Evolutionary conservation across 2,329 filamentous ascomycete species (phyloP), one percentile per base, ranked within the genome.

Genomic region (Beauveria brongniartii): DNA sequence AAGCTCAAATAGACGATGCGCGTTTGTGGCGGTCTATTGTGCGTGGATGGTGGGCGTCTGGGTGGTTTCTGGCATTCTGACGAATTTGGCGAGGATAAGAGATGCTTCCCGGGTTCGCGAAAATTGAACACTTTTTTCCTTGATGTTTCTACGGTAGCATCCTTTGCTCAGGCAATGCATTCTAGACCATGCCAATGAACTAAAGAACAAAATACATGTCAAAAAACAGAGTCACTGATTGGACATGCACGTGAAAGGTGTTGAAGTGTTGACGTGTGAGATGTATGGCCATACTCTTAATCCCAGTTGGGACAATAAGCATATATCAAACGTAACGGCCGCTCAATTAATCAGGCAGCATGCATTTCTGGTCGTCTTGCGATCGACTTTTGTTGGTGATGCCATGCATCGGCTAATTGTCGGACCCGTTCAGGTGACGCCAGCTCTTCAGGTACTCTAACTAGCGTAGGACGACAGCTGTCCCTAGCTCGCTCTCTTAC

Each of bases 1-100:
- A 99, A 99, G 93, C 87, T 96, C 78, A 96, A 97, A 84, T 80
- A 79, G 72, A 75, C 73, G 71, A 74, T 74, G 71, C 62, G 44
- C 62, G 44, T 53, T 44, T 53, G 18, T 44, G 30, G 43, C n/a
- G 22, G 37, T 44, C 52, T 28, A 53, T 43, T 63, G 63, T 68
- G 66, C 68, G 72, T 72, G 73, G 69, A 74, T 73, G 34, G 72
- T 71, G 46, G 77, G 76, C 77, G 76, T 79, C 74, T 74, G 73
- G 75, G 60, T 61, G 37, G 56, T 72, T 75, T 70, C 69, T 72
- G 73, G 72, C 71, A 75, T 74, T 73, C 64, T 69, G 70, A 72
- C 67, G 69, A 69, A 65, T 66, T 66, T 70, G 71, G 72, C 69
- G 70, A 69, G 68, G 69, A 69, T 67, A 71, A 54, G 51, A 61